phyloP scores from a whole-genome alignment of 2,329 filamentous ascomycete species.

The Aotearoamyces nothofagi region DNA sequence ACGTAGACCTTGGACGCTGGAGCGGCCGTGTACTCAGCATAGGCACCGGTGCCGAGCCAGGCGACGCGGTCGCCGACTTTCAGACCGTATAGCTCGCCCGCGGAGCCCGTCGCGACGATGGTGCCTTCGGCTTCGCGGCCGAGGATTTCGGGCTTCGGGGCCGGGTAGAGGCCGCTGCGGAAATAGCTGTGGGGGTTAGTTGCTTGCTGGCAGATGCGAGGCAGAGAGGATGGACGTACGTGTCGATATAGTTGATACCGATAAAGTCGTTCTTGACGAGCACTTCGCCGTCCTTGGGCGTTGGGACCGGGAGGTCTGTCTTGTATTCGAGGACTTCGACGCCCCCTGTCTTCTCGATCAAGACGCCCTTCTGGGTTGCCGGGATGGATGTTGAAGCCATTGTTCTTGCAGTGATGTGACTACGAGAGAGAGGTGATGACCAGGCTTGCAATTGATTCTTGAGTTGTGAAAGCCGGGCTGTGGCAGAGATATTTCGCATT shows the following conservation, averaged over 20 bases:
- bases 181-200: constrained; percentile 44
- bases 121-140: constrained; percentile 68
- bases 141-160: constrained; percentile 56
- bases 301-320: constrained; percentile 56
- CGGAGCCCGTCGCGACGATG: constrained; percentile 44
- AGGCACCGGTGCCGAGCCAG: constrained; percentile 41
- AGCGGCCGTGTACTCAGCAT: constrained; percentile 40
- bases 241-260: constrained; percentile 85
- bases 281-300: constrained; percentile 51
- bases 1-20: constrained; percentile 38
- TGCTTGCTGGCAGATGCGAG: too few relatives aligned
- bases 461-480: too few relatives aligned
- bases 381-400: constrained; percentile 7
- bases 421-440: too few relatives aligned
- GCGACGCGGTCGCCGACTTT: constrained; percentile 55
- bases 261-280: constrained; percentile 68
- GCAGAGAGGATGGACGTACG: constrained; percentile 23
- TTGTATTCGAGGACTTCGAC: constrained; percentile 57
- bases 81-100: constrained; percentile 35
- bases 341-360: constrained; percentile 58
- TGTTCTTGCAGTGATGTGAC: constrained; percentile 1
- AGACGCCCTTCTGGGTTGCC: constrained; percentile 41
- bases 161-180: constrained; percentile 68
- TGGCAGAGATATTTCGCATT: too few relatives aligned
- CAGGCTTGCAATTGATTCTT: too few relatives aligned